Conservation (phyloP, 1,139 yeast genomes). For the Debaryomyces psychrophilus region DNA sequence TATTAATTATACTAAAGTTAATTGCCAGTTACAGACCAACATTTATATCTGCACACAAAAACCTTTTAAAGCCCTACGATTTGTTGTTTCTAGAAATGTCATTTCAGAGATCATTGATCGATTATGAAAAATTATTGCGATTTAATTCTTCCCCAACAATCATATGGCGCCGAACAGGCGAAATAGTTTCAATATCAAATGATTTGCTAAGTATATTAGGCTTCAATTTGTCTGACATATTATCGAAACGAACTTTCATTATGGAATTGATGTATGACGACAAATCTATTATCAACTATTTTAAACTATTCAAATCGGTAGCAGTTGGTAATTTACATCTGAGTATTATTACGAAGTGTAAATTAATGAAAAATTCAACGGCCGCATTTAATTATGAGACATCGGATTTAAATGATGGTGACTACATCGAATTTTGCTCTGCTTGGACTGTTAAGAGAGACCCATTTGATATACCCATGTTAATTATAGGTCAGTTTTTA, state of each 20-base stretch:
- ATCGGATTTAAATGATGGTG: conserved; percentile 17
- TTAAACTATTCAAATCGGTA: conserved; percentile 49
- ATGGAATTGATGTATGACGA: conserved; percentile 55
- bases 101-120: conserved; percentile 68
- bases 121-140: conserved; percentile 63
- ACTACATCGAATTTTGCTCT: conserved; percentile 54
- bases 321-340: conserved; percentile 56
- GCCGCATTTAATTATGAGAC: neutral
- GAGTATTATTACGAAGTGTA: conserved; percentile 51
- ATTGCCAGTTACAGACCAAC: conserved; percentile 75
- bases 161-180: conserved; percentile 80
- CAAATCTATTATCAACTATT: conserved; percentile 48
- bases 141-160: conserved; percentile 68
- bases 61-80: conserved; percentile 64
- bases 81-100: conserved; percentile 67
- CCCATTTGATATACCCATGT: conserved; percentile 82
- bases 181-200: conserved; percentile 69
- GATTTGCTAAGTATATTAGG: conserved; percentile 70
- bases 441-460: conserved; percentile 79
- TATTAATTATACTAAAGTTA: conserved; percentile 61
- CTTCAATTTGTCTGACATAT: conserved; percentile 47
- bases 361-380: conserved; percentile 33
- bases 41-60: conserved; percentile 71
- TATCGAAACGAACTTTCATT: conserved; percentile 56
- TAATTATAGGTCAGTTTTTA: conserved; percentile 48